A percentile compares a stretch with the other conserved stretches of the same genome.
phyloP scores from a whole-genome alignment of 2,329 filamentous ascomycete genomes.

The Fusarium haematococcum region DNA sequence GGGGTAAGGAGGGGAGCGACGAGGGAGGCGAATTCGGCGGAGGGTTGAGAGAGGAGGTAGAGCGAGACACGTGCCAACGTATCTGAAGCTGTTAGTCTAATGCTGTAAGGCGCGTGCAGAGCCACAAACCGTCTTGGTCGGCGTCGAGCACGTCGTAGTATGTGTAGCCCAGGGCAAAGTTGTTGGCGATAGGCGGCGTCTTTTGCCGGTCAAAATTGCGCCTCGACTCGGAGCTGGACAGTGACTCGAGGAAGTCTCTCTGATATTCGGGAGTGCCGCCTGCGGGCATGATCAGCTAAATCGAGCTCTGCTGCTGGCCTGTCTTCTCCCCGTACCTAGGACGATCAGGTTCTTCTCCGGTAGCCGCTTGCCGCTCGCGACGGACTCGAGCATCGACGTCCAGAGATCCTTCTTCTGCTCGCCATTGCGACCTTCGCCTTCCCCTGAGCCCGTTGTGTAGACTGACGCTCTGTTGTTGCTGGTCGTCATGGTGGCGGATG shows the following conservation, averaged over 20 bases:
- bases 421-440: constrained; percentile 68
- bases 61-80: constrained; percentile 89
- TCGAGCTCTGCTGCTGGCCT: constrained; percentile 6
- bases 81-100: constrained; percentile 66
- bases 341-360: constrained; percentile 93
- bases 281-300: constrained; percentile 54
- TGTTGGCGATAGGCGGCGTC: constrained; percentile 86
- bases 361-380: constrained; percentile 88
- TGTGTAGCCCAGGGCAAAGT: constrained; percentile 92
- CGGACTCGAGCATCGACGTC: constrained; percentile 91
- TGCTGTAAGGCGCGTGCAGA: neutral
- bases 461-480: constrained; percentile 71
- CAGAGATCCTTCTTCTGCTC: constrained; percentile 91
- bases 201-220: constrained; percentile 68
- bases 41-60: constrained; percentile 88
- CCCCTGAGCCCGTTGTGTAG: constrained; percentile 67
- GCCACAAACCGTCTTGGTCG: constrained; percentile 83
- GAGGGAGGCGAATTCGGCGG: constrained; percentile 83
- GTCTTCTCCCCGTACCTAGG: constrained; percentile 68
- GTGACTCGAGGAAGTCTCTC: constrained; percentile 81
- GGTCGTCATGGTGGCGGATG: constrained; percentile 57
- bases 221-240: constrained; percentile 66
- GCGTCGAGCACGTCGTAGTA: constrained; percentile 95
- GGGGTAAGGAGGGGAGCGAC: constrained; percentile 87
- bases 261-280: constrained; percentile 87